Percentiles rank a stretch among this genome's conserved stretches.
Evolutionary conservation across 1,139 yeast species (phyloP).

Genomic region (Yarrowia galli): DNA sequence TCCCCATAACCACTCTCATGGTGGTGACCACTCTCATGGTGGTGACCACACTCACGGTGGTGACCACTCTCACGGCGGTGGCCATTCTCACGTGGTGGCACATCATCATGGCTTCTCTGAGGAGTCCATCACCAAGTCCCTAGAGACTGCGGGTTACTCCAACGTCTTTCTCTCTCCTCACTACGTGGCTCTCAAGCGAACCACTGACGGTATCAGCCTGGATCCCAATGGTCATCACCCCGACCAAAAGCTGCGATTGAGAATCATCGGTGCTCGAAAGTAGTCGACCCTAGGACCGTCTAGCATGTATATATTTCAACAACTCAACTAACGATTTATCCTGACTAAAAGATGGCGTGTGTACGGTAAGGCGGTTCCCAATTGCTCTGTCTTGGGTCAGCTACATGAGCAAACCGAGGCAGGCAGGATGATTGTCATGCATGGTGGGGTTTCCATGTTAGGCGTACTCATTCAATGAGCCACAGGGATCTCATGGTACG

Average conservation of each 20-base stretch:
- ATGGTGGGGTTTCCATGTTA: no score
- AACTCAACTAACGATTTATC: background rate
- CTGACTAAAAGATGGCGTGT: background rate
- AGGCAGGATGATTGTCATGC: background rate
- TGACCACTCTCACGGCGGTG: conserved; percentile 33
- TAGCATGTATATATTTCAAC: background rate
- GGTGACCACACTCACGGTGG: conserved; percentile 35
- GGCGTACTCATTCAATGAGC: no score
- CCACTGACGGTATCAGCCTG: conserved; percentile 17
- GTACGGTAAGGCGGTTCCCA: background rate
- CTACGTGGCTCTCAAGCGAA: conserved; percentile 21
- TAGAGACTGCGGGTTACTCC: conserved; percentile 18
- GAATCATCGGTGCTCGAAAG: conserved; percentile 33
- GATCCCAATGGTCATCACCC: background rate
- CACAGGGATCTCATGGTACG: no score
- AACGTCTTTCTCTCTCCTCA: conserved; percentile 23
- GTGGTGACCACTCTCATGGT: conserved; percentile 24
- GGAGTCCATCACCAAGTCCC: conserved; percentile 3
- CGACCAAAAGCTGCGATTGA: conserved; percentile 16
- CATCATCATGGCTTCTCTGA: conserved; percentile 33
- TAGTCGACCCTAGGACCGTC: background rate
- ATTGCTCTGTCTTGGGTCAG: background rate
- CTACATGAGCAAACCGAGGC: conserved; percentile 1
- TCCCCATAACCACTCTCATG: conserved; percentile 33
- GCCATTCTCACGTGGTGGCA: conserved; percentile 22